Evolutionary conservation across 208 protist species (phyloP).

Genomic region (Acanthamoeba triangularis): DNA sequence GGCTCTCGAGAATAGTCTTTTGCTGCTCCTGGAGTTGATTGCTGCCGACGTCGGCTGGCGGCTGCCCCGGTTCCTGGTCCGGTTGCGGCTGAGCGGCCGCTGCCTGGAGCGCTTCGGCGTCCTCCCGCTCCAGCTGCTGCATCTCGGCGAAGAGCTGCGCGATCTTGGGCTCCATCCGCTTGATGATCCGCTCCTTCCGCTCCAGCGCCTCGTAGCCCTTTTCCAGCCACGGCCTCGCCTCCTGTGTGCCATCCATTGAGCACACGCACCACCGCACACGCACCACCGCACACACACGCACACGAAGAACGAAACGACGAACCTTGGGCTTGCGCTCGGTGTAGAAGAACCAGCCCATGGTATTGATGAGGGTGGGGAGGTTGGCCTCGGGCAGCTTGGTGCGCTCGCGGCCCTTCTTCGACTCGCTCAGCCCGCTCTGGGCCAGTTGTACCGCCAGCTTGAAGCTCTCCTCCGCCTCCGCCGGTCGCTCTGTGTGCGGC

Average conservation of each 20-base stretch:
- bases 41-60: neutral
- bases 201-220: conserved; percentile 16
- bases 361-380: conserved; percentile 24
- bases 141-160: neutral
- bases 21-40: neutral
- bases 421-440: neutral
- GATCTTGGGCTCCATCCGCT: neutral
- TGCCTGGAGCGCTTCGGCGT: neutral
- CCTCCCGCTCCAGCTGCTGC: neutral
- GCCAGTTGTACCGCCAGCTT: neutral
- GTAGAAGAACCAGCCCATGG: conserved; percentile 53
- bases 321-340: conserved; percentile 18
- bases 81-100: neutral
- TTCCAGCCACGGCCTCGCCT: conserved; percentile 1
- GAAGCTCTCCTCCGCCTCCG: conserved; percentile 60
- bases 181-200: conserved; percentile 1
- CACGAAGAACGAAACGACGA: neutral
- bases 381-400: conserved; percentile 43
- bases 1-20: neutral
- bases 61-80: neutral
- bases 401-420: conserved; percentile 25
- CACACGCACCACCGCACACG: neutral
- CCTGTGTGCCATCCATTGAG: neutral
- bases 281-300: neutral
- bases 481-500: neutral